Evolutionary conservation across 768 basidiomycete genomes (phyloP), one percentile per base, ranked within the genome.

Genomic region (Scleroderma citrinum): DNA sequence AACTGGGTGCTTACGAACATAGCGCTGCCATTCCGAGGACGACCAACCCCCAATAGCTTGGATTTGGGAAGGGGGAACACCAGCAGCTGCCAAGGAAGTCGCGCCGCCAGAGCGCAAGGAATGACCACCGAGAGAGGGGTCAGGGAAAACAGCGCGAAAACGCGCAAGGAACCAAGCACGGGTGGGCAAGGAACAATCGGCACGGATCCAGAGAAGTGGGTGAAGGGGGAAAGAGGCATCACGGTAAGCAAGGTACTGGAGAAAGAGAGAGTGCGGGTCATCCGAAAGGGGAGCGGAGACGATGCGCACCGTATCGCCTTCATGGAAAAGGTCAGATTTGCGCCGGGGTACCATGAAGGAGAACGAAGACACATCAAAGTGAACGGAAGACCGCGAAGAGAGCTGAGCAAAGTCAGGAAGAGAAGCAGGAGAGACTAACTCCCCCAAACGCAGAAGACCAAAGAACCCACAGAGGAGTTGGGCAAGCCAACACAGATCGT

Each of bases 31-130:
- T 0, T 69, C 52, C 1, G 63, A 56, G 0, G 70, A 72, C 0
- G 69, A 49, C 74, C 75, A 76, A 1, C 71, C 58, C 0, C 74
- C 71, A 1, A 60, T 49, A 0, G 63, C 67, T 46, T 71, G 72
- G 37, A 76, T 75, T 20, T 56, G 30, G 30, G 57, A 43, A 1
- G 63, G 59, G 0, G 67, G 42, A 1, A 60, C 54, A 0, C 72
- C 70, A 0, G 49, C 24, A 16, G 54, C 51, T 0, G 75, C 74
- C 2, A 71, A 58, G 10, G 44, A 56, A 3, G 74, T 77, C 0
- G 74, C 71, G 6, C 74, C 71, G 0, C 75, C 72, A 7, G 73
- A 58, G 16, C 67, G 69, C 20, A 67, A n/a, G 2, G 64, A 66
- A 40, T 69, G 68, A 5, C 65, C 68, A 32, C 35, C n/a, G 12